These are phyloP conservation scores for Yamadazyma scolyti DNA, from an alignment of 805 yeast species.

Conservation along the genomic window DNA sequence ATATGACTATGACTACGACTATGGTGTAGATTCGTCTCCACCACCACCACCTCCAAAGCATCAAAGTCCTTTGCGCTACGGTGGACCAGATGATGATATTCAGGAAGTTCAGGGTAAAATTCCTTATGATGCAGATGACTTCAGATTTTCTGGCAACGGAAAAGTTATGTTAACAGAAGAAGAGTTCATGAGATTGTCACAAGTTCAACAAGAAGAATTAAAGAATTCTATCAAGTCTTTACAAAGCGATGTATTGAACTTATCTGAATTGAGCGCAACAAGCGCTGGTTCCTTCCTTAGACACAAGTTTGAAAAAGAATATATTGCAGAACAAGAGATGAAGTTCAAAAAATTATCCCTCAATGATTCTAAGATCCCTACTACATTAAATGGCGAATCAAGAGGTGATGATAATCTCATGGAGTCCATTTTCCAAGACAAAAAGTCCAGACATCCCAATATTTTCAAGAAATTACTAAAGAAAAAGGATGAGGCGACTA, in stretches of 20 bases:
- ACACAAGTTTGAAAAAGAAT: conserved; percentile 53
- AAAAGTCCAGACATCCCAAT: conserved; percentile 40
- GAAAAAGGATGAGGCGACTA: conserved; percentile 20
- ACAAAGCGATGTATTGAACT: conserved; percentile 42
- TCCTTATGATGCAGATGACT: conserved; percentile 38
- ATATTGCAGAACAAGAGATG: conserved; percentile 16
- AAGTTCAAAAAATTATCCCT: conserved; percentile 19
- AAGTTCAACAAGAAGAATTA: conserved; percentile 33
- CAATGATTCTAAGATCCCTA: conserved; percentile 14
- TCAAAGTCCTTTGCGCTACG: conserved; percentile 2
- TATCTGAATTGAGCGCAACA: conserved; percentile 80
- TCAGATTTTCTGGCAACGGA: conserved; percentile 23
- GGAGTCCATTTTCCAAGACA: conserved; percentile 41
- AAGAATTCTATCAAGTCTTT: conserved; percentile 38
- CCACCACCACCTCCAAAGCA: conserved; percentile 43
- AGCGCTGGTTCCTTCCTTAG: conserved; percentile 83
- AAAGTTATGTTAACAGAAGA: conserved; percentile 20
- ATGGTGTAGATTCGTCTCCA: conserved; percentile 40
- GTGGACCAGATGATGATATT: conserved; percentile 2
- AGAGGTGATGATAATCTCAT: conserved; percentile 20
- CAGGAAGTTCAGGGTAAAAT: conserved; percentile 9
- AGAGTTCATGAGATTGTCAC: conserved; percentile 24
- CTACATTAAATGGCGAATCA: conserved; percentile 10
- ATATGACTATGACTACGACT: conserved; percentile 16
- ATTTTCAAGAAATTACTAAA: conserved; percentile 42